Evolutionary conservation across 1,139 yeast genomes (phyloP), one percentile per base, ranked within the genome.

Genomic region (Kodamaea suecica): DNA sequence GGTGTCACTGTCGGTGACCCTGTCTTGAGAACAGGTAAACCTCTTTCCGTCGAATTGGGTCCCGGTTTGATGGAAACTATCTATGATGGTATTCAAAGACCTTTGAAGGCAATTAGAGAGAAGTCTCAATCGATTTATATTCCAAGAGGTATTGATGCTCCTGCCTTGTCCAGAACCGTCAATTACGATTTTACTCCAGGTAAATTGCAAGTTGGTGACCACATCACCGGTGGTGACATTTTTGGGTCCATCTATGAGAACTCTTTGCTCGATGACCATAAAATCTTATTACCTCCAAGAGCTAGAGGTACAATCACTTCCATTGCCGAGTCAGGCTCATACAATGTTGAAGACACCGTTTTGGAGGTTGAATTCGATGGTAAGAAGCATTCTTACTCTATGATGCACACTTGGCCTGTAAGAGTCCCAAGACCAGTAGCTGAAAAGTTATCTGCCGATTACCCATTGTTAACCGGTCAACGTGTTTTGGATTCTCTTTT

Each of bases 1-100:
- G 99, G 99, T 69, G 95, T 92, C 41, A 90, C 97, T 28, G 97
- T 92, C 28, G 99, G 99, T 53, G 98, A 92, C 60, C 99, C 99
- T 2, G 98, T 92, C 36, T 70, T 86, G 55, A 81, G 98, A 70
- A 92, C 98, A 8, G 98, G 98, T 47, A 87, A 92, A 64, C 99
- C 99, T 12, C 75, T 92, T 53, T 87, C 97, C 34, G 99, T 92
- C 35, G 99, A 92, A 68, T 74, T 92, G 59, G 99, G 99, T 55
- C 99, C 99, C 19, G 99, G 99, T 62, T 77, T 92, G 55, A 87
- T 92, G 95, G 98, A 92, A 68, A 92, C 96, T 48, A 92, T 92
- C 60, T 92, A 92, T 58, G 99, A 92, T 66, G 99, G 99, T 73
- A 92, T 92, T 62, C 98, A 92, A 71, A 88, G 99, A 73, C 98